A percentile compares a stretch with the other conserved stretches of the same genome.
These are phyloP conservation scores for Brassica juncea DNA, from an alignment of 345 rosid genomes.

Conservation along the genomic window DNA sequence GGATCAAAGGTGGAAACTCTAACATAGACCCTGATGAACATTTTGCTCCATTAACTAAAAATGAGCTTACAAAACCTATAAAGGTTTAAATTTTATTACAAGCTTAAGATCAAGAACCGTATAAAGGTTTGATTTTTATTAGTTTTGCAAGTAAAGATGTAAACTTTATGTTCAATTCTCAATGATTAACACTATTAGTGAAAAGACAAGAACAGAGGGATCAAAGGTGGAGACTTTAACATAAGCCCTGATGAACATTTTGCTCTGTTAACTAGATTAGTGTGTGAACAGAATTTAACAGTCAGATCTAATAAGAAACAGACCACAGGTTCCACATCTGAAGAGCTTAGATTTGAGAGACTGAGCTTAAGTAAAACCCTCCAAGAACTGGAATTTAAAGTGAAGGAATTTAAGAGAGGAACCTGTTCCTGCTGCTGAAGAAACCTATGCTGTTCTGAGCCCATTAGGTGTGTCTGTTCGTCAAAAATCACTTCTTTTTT, in stretches of 20 bases:
- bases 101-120: neutral
- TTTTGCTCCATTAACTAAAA: neutral
- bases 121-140: neutral
- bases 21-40: no score
- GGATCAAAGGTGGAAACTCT: no score
- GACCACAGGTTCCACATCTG: conserved; percentile 12
- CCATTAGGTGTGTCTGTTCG: conserved; percentile 33
- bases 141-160: neutral
- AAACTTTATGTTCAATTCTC: neutral
- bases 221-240: neutral
- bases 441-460: conserved; percentile 65
- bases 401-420: conserved; percentile 1
- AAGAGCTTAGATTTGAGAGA: conserved; percentile 1
- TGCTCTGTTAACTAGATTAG: conserved; percentile 10
- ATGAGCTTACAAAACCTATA: neutral
- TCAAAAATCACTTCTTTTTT: conserved; percentile 16
- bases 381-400: conserved; percentile 5
- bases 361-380: neutral
- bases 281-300: conserved; percentile 17
- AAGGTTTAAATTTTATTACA: no score
- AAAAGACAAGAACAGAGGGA: neutral
- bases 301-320: conserved; percentile 31
- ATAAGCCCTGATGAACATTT: conserved; percentile 14
- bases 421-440: conserved; percentile 77
- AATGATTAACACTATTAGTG: neutral